These are phyloP conservation scores for Phytopythium sindhum DNA, from an alignment of 352 stramenopile genomes.

Conservation along the genomic window DNA sequence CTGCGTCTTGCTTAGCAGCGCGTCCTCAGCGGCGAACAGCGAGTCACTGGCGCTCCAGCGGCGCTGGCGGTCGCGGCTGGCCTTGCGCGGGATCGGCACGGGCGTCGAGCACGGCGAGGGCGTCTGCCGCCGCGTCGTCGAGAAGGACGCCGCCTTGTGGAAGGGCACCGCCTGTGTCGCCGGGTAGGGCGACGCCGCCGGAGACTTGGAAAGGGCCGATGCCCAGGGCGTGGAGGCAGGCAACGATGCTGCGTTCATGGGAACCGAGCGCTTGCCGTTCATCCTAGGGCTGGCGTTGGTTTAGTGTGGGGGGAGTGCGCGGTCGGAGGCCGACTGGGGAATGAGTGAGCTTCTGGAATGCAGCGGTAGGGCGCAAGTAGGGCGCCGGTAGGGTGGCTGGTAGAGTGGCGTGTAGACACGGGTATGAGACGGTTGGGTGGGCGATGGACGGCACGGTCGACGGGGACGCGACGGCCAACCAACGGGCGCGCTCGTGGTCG, in stretches of 20 bases:
- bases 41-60: conserved; percentile 24
- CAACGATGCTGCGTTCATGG: not conserved
- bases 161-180: not conserved
- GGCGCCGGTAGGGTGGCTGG: too few species aligned
- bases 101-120: conserved; percentile 42
- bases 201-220: not conserved
- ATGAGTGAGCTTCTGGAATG: not conserved
- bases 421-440: not conserved
- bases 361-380: not conserved
- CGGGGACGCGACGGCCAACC: not conserved
- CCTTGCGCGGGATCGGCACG: conserved; percentile 44
- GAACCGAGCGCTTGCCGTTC: not conserved
- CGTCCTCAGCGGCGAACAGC: conserved; percentile 12
- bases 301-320: not conserved
- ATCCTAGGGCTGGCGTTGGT: not conserved
- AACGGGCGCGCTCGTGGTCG: not conserved
- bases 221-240: not conserved
- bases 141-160: conserved; percentile 33
- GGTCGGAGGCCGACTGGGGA: not conserved
- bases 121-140: conserved; percentile 9
- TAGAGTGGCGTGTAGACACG: not conserved
- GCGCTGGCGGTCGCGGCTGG: conserved; percentile 15
- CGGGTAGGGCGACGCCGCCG: not conserved
- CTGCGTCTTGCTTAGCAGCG: conserved; percentile 27
- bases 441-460: too few species aligned